Conservation (phyloP, 257 asterid species). For the Capsicum chinense region DNA sequence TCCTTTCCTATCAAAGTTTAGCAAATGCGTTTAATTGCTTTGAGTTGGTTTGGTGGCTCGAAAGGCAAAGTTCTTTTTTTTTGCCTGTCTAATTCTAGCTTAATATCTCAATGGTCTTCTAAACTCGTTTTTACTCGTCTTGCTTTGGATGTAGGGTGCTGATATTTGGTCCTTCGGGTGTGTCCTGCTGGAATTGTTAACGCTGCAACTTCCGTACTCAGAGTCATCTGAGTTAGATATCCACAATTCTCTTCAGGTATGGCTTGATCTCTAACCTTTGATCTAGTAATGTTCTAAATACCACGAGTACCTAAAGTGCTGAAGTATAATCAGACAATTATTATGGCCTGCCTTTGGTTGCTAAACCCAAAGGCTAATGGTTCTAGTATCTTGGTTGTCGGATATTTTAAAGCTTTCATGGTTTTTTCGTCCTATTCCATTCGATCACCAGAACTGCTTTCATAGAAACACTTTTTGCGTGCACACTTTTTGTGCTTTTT, state of each 20-base stretch:
- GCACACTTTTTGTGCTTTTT: no score
- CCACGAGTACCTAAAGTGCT: background rate
- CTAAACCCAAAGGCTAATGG: background rate
- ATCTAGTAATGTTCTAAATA: background rate
- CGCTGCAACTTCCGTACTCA: conserved; percentile 69
- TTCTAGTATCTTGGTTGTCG: background rate
- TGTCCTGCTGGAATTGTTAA: conserved; percentile 76
- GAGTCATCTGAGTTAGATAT: conserved; percentile 63
- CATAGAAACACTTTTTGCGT: no score
- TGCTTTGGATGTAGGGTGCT: conserved; percentile 59
- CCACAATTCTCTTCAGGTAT: conserved; percentile 56
- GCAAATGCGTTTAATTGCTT: background rate
- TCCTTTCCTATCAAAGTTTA: background rate
- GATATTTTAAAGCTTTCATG: background rate
- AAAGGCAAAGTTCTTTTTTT: background rate
- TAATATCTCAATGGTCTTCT: background rate
- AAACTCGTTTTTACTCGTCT: conserved; percentile 27
- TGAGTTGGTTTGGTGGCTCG: background rate
- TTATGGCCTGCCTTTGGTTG: background rate
- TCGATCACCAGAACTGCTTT: background rate
- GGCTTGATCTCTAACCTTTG: conserved; percentile 26
- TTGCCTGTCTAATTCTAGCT: background rate
- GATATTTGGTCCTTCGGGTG: conserved; percentile 97
- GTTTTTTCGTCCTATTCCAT: background rate
- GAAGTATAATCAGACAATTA: background rate